Percentiles rank a stretch among this genome's conserved stretches.
These are phyloP conservation scores for Cytospora mali DNA, from an alignment of 2,329 filamentous ascomycete genomes.

Conservation along the genomic window DNA sequence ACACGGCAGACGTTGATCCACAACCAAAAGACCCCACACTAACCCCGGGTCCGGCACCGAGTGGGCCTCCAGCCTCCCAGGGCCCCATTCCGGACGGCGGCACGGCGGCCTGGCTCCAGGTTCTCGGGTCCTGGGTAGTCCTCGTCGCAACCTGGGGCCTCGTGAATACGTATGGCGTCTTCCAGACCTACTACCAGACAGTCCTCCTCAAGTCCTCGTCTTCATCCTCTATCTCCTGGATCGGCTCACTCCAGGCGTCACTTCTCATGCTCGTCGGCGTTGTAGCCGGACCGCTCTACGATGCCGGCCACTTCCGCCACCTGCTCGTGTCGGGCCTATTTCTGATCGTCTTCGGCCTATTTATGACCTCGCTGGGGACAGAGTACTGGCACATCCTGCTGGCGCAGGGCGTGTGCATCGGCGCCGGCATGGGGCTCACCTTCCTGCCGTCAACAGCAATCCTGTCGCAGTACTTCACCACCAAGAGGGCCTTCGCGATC, in stretches of 20 bases:
- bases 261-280: constrained; percentile 45
- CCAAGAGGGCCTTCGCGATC: constrained; percentile 38
- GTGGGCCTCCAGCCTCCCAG: neutral
- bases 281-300: constrained; percentile 46
- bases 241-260: constrained; percentile 47
- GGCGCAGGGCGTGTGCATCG: constrained; percentile 43
- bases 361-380: constrained; percentile 49
- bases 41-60: constrained; percentile 6
- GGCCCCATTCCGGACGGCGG: constrained; percentile 33
- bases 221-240: constrained; percentile 48
- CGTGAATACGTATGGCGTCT: constrained; percentile 50
- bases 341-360: constrained; percentile 44
- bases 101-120: constrained; percentile 43
- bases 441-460: constrained; percentile 43
- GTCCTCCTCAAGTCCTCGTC: constrained; percentile 37
- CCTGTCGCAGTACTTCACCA: constrained; percentile 45
- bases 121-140: constrained; percentile 42
- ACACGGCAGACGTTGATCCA: neutral
- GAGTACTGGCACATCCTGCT: constrained; percentile 48
- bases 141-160: constrained; percentile 44
- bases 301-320: constrained; percentile 45
- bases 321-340: constrained; percentile 41
- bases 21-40: neutral
- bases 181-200: constrained; percentile 48
- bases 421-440: constrained; percentile 40